These are phyloP conservation scores for Agroathelia rolfsii DNA, from an alignment of 1,284 basidiomycete species.

Conservation along the genomic window DNA sequence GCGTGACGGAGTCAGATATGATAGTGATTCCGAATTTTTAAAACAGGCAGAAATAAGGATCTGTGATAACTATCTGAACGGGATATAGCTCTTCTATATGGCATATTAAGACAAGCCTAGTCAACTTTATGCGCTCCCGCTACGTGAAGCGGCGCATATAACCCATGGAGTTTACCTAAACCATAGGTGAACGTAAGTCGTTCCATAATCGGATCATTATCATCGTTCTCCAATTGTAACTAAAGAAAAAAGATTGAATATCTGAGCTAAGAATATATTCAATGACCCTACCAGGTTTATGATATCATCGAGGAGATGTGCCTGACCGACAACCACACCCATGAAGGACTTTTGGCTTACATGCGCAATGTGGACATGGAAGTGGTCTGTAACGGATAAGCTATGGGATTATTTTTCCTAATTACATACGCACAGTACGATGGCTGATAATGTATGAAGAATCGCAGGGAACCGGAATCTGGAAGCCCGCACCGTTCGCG, in stretches of 20 bases:
- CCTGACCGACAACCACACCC: slow-evolving; percentile 83
- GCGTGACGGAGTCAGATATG: too few relatives aligned
- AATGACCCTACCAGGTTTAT: slow-evolving; percentile 61
- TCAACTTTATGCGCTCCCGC: too few relatives aligned
- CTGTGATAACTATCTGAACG: too few relatives aligned
- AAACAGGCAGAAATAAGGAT: too few relatives aligned
- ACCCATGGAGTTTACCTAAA: slow-evolving; percentile 70
- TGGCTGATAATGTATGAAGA: slow-evolving; percentile 94
- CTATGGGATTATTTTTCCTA: not conserved
- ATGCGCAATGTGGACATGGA: slow-evolving; percentile 92
- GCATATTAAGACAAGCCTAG: too few relatives aligned
- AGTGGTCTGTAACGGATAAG: slow-evolving; percentile 57
- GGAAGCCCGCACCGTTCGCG: slow-evolving; percentile 58
- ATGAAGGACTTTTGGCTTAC: slow-evolving; percentile 50
- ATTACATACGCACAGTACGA: slow-evolving; percentile 70
- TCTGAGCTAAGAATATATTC: slow-evolving; percentile 2
- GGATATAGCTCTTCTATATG: too few relatives aligned
- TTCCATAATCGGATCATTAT: slow-evolving; percentile 40
- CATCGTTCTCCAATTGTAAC: slow-evolving; percentile 47
- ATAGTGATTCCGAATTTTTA: too few relatives aligned
- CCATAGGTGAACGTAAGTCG: slow-evolving; percentile 76
- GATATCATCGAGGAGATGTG: slow-evolving; percentile 88
- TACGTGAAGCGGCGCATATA: slow-evolving; percentile 40
- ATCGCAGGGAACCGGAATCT: slow-evolving; percentile 47
- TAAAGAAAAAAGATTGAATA: slow-evolving; percentile 2